These are phyloP conservation scores for Chlorencoelia australis DNA, from an alignment of 2,329 filamentous ascomycete genomes.

Conservation along the genomic window DNA sequence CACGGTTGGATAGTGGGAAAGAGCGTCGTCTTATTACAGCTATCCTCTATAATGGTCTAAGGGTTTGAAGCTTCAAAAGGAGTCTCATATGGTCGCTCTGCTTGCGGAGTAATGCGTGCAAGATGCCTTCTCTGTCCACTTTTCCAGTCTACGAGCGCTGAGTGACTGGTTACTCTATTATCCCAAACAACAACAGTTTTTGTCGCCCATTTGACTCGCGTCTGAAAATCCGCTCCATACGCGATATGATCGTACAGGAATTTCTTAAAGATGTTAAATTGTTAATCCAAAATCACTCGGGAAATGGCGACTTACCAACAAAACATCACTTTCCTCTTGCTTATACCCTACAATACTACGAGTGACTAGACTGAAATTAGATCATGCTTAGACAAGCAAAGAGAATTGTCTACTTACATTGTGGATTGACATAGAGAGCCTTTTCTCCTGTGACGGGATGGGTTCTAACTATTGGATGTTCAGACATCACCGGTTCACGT, in stretches of 20 bases:
- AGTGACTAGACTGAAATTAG: constrained; percentile 46
- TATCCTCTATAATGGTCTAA: no score
- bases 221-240: constrained; percentile 61
- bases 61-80: constrained; percentile 38
- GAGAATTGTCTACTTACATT: constrained; percentile 46
- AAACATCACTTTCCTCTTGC: constrained; percentile 72
- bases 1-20: no score
- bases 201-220: constrained; percentile 65
- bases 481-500: constrained; percentile 62
- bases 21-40: no score
- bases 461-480: constrained; percentile 70
- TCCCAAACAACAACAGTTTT: constrained; percentile 84
- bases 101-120: constrained; percentile 74
- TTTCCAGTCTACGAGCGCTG: constrained; percentile 73
- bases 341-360: constrained; percentile 73
- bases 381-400: background rate
- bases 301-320: constrained; percentile 36
- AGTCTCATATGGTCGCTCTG: constrained; percentile 67
- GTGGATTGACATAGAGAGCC: constrained; percentile 71
- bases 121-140: constrained; percentile 69
- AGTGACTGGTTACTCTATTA: constrained; percentile 70
- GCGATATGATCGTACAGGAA: constrained; percentile 71
- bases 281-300: background rate
- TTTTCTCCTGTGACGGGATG: constrained; percentile 80
- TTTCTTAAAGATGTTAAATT: constrained; percentile 53